Conservation (phyloP, 2,329 filamentous ascomycete genomes). For the Apiospora phragmitis region DNA sequence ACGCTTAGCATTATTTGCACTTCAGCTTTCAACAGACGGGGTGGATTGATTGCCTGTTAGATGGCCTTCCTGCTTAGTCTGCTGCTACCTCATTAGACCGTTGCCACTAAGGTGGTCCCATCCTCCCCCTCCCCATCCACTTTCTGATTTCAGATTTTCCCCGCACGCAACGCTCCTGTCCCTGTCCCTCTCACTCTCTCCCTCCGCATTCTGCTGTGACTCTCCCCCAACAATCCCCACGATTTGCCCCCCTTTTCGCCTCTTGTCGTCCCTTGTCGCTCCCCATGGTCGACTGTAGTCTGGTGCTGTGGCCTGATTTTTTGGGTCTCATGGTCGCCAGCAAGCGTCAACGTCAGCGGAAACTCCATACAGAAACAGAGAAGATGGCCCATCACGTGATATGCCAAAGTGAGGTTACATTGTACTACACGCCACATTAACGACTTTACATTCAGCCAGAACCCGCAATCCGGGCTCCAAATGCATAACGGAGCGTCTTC, state of each 20-base stretch:
- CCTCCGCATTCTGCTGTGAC: neutral
- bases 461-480: neutral
- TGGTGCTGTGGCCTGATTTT: neutral
- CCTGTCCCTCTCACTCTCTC: neutral
- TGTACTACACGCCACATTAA: neutral
- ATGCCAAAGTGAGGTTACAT: neutral
- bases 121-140: neutral
- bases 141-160: neutral
- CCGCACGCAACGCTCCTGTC: neutral
- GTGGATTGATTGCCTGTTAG: neutral
- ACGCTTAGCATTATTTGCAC: neutral
- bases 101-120: neutral
- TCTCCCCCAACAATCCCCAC: conserved; percentile 6
- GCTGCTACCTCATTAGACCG: conserved; percentile 2
- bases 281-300: neutral
- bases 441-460: conserved; percentile 1
- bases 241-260: neutral
- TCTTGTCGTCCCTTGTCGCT: neutral
- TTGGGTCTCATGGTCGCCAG: neutral
- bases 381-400: neutral
- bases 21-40: neutral
- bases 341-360: neutral
- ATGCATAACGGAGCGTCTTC: neutral
- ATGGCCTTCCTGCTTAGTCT: conserved; percentile 2
- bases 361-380: neutral